Evolutionary conservation across 1,139 yeast species (phyloP), one percentile per base, ranked within the genome.

Genomic region (Debaryomyces singareniensis): DNA sequence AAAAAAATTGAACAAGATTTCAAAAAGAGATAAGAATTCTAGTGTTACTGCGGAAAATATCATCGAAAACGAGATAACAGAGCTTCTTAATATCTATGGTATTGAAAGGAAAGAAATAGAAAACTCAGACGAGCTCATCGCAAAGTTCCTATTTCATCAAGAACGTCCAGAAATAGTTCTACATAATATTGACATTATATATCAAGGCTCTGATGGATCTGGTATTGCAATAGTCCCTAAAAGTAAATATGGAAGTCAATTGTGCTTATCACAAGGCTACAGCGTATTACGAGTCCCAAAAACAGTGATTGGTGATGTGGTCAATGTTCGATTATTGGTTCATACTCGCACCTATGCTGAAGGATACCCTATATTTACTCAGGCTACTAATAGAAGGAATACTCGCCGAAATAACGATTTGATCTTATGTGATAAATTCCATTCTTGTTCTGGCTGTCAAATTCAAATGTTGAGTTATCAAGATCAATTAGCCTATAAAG

Each of bases 401-500:
- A 38, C 45, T 3, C 35, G 26, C 5, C 44, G 71, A 27, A 49
- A 55, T 16, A 51, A 64, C 27, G 28, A 38, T 2, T 43, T 61
- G 21, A 39, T 64, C 3, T 39, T 54, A 2, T 93, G 97, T 61
- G 64, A 70, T 31, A 83, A 87, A 48, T 91, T 89, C 56, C 78
- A 86, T 12, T 69, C 68, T 35, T 89, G 97, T 47, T 50, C 55
- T 25, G 73, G 72, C 2, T 67, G 73, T 35, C 68, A 65, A 30
- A 47, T 60, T 11, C 73, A 67, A 38, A 66, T 66, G 72, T 22
- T 66, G n/a, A 35, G 48, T 4, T 62, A 66, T 34, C 61, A 58
- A 3, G 56, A 60, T 11, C 73, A 67, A 38, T 47, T 67, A 10
- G 29, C 38, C 3, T 51, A 51, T 29, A 67, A 67, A 34, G 48